phyloP scores from a whole-genome alignment of 768 basidiomycete genomes.

The Boletus rufocinnamomeus region DNA sequence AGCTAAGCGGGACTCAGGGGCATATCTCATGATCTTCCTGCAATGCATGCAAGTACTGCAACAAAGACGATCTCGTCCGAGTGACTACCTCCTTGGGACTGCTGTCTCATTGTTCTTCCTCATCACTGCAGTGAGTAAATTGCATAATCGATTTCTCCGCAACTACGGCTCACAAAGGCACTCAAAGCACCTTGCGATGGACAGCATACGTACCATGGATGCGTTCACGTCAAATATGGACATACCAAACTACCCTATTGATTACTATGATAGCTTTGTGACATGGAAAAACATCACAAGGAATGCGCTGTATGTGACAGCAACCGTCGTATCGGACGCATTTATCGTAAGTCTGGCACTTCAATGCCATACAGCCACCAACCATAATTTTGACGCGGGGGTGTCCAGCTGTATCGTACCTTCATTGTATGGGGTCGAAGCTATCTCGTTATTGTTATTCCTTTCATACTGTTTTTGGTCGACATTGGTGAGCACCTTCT shows the following conservation, averaged over 20 bases:
- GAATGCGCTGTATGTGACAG: neutral
- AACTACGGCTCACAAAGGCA: neutral
- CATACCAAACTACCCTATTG: neutral
- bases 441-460: neutral
- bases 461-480: neutral
- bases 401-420: neutral
- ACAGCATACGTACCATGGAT: neutral
- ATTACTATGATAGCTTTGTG: rapidly evolving
- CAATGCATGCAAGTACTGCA: neutral
- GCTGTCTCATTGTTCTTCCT: neutral
- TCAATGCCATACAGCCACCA: neutral
- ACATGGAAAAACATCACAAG: neutral
- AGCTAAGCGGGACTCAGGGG: neutral
- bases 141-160: neutral
- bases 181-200: neutral
- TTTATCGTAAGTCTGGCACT: neutral
- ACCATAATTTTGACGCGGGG: neutral
- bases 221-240: neutral
- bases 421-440: neutral
- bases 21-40: neutral
- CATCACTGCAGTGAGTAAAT: neutral
- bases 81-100: neutral
- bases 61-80: neutral
- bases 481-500: neutral
- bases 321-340: neutral